Base-by-base conservation (phyloP, 139 green algal genomes). In the Coelastrella sp. region DNA sequence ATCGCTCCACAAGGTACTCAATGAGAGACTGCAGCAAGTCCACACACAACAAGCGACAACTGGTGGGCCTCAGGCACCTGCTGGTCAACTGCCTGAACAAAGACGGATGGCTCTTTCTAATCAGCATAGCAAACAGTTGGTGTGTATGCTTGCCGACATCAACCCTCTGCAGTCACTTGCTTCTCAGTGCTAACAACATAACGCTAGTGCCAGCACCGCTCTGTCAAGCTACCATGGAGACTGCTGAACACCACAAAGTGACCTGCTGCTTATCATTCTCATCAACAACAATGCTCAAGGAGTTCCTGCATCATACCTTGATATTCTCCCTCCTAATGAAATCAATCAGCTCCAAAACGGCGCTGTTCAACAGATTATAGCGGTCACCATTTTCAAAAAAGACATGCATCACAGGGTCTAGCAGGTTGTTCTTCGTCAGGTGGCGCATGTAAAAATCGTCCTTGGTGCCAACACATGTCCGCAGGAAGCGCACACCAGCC, bases 401-500 rank as follows among this genome's bases (percentile, higher is more conserved):
- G 2, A 86, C 90, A 2, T 86, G 73, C 64, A 99, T 90, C 53
- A 99, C 79, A 3, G 93, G 94, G 57, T 93, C 94, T 80, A 99
- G 89, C 43, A 98, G 77, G 74, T 95, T 91, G 77, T 97, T 92
- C 63, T 94, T 94, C 0, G 45, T 73, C 21, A 79, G 19, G 50
- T 81, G 68, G 8, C 68, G 85, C 41, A 48, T 68, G 68, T 84
- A 91, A 64, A 90, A 91, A 32, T 88, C 82, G 72, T 90, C 88
- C 89, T 83, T 67, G 34, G 66, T 74, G 66, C 88, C 90, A 3
- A 99, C 76, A 68, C 95, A 98, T 27, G 94, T 96, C 64, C 97
- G 91, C 68, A 99, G 85, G 86, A 99, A 99, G 67, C 97, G 94
- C 27, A 99, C 83, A 1, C 95, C 96, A 2, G 95, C 93, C 11